Evolutionary conservation across 176 grass and related monocot genomes (phyloP).

Genomic region (Aegilops sharonensis): DNA sequence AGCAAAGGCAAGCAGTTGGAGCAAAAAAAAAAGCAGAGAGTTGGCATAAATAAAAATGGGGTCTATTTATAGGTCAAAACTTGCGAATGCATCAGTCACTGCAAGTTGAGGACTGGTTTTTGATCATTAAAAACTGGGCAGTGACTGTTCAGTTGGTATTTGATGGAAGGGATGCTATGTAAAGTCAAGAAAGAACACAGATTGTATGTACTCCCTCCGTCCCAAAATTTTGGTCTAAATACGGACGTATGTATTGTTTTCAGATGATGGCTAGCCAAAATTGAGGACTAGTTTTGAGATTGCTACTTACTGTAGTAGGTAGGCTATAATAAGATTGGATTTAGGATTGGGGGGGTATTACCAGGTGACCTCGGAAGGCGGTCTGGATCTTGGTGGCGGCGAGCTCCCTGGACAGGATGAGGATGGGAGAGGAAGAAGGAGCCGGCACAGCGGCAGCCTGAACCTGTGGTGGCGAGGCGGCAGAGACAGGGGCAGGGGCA

Average conservation of each 20-base stretch:
- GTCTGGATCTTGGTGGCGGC: conserved; percentile 72
- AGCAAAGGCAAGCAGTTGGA: too few relatives aligned
- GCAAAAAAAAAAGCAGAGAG: too few relatives aligned
- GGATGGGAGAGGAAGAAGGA: neutral
- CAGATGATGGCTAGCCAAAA: neutral
- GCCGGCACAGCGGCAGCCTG: too few relatives aligned
- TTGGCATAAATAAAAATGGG: too few relatives aligned
- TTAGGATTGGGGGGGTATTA: neutral
- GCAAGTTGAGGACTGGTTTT: neutral
- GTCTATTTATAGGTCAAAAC: too few relatives aligned
- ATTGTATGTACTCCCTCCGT: too few relatives aligned
- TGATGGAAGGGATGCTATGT: neutral
- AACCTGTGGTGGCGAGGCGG: neutral
- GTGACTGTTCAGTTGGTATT: neutral
- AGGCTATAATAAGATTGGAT: neutral
- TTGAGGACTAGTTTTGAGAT: too few relatives aligned
- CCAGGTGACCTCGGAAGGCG: conserved; percentile 62
- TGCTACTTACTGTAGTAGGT: too few relatives aligned
- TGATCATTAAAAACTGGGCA: too few relatives aligned
- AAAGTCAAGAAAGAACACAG: neutral
- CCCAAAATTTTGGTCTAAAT: too few relatives aligned
- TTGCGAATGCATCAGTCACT: too few relatives aligned
- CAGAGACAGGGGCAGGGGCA: neutral
- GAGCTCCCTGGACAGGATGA: conserved; percentile 21
- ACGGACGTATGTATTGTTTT: neutral